Conservation (phyloP, 2,329 filamentous ascomycete genomes). For the Trichoderma aggressivum region DNA sequence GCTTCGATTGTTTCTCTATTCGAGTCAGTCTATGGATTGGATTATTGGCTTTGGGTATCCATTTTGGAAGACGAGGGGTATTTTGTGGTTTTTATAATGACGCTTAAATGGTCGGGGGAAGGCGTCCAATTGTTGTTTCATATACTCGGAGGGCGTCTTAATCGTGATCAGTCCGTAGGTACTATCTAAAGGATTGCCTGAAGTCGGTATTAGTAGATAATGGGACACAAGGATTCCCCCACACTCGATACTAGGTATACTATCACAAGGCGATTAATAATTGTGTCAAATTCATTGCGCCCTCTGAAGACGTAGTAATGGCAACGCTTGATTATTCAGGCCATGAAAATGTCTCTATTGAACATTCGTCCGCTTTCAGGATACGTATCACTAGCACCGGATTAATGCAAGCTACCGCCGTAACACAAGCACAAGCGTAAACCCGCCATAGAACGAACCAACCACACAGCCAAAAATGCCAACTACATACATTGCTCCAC, state of each 20-base stretch:
- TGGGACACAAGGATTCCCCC: not conserved
- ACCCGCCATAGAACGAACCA: not conserved
- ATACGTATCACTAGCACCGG: not conserved
- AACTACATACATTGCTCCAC: not conserved
- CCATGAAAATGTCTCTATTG: not conserved
- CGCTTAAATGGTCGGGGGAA: not conserved
- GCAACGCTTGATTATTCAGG: not conserved
- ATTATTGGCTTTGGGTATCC: not conserved
- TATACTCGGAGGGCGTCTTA: not conserved
- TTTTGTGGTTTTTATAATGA: not conserved
- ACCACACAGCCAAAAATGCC: not conserved
- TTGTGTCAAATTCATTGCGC: not conserved
- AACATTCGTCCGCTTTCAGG: not conserved
- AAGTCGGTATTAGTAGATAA: not conserved
- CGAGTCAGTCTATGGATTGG: not conserved
- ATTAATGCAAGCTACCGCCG: not conserved
- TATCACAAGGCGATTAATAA: not conserved
- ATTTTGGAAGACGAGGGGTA: not conserved
- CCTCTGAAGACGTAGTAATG: not conserved
- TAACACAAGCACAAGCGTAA: not conserved
- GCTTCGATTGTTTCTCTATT: not conserved
- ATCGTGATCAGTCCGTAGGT: not conserved
- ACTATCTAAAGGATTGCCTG: not conserved
- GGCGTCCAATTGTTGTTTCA: not conserved
- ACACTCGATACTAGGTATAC: accelerated